Evolutionary conservation across 805 yeast species (phyloP).

Genomic region (Hanseniaspora lindneri): DNA sequence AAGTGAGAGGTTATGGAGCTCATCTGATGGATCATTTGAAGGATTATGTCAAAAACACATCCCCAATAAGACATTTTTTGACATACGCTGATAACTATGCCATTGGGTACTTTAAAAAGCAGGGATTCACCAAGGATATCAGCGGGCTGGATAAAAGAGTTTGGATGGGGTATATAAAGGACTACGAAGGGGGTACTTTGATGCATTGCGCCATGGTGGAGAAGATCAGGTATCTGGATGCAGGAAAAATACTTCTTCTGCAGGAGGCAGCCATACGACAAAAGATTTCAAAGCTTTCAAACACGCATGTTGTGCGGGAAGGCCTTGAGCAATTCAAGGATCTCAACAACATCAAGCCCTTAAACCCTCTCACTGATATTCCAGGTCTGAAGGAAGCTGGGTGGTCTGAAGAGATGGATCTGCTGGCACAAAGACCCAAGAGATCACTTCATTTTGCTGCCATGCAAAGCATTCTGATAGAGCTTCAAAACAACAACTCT

Average conservation of each 20-base stretch:
- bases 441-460: conserved; percentile 89
- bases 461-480: conserved; percentile 79
- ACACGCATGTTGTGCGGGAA: conserved; percentile 67
- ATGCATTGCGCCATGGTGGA: conserved; percentile 97
- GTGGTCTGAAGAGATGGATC: conserved; percentile 98
- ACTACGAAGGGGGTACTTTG: conserved; percentile 95
- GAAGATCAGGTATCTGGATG: conserved; percentile 73
- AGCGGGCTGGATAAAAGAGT: conserved; percentile 59
- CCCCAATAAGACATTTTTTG: conserved; percentile 71
- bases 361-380: conserved; percentile 64
- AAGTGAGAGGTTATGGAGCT: conserved; percentile 97
- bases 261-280: conserved; percentile 86
- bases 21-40: conserved; percentile 95
- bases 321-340: conserved; percentile 66
- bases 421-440: conserved; percentile 86
- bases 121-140: conserved; percentile 93
- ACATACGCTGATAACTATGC: conserved; percentile 99
- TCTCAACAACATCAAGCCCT: conserved; percentile 34
- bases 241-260: conserved; percentile 67
- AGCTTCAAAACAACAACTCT: conserved; percentile 85
- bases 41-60: conserved; percentile 83
- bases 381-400: conserved; percentile 92
- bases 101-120: conserved; percentile 95
- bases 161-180: conserved; percentile 99
- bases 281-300: conserved; percentile 67